Conservation (phyloP, 1,284 basidiomycete genomes). For the Boletus mariae region DNA sequence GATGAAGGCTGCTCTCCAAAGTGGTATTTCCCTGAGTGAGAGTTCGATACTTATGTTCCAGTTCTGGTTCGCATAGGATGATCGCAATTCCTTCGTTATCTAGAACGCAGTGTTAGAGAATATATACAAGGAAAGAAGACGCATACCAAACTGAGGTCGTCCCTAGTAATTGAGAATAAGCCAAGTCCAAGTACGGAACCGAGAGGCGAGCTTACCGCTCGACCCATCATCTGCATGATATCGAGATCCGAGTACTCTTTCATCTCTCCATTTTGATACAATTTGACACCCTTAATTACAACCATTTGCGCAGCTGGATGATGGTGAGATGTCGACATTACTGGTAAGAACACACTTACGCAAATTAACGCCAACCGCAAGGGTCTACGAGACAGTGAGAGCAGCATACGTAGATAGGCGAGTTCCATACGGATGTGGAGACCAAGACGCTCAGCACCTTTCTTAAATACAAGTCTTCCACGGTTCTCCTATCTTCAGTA, state of each 20-base stretch:
- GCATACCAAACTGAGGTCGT: conserved; percentile 84
- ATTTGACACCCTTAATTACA: conserved; percentile 77
- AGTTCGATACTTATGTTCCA: conserved; percentile 68
- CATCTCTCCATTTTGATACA: conserved; percentile 60
- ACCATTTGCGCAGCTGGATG: conserved; percentile 71
- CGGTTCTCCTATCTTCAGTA: conserved; percentile 64
- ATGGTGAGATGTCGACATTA: background rate
- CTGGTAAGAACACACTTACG: conserved; percentile 45
- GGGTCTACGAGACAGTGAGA: conserved; percentile 48
- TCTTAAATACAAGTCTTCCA: conserved; percentile 69
- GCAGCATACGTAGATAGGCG: conserved; percentile 1
- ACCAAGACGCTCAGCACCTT: conserved; percentile 66
- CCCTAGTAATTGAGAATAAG: conserved; percentile 49
- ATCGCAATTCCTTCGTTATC: conserved; percentile 76
- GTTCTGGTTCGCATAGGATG: conserved; percentile 74
- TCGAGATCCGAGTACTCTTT: conserved; percentile 81
- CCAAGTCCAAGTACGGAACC: background rate
- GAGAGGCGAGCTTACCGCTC: conserved; percentile 53
- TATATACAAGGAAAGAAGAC: conserved; percentile 1
- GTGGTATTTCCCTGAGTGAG: conserved; percentile 66
- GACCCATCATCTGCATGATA: conserved; percentile 82
- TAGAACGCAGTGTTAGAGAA: conserved; percentile 31
- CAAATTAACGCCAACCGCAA: conserved; percentile 87
- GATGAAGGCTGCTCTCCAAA: conserved; percentile 83
- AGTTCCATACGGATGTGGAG: conserved; percentile 61